Evolutionary conservation across 139 green algal genomes (phyloP), one percentile per base, ranked within the genome.

Genomic region (Chlamydomonas asymmetrica): DNA sequence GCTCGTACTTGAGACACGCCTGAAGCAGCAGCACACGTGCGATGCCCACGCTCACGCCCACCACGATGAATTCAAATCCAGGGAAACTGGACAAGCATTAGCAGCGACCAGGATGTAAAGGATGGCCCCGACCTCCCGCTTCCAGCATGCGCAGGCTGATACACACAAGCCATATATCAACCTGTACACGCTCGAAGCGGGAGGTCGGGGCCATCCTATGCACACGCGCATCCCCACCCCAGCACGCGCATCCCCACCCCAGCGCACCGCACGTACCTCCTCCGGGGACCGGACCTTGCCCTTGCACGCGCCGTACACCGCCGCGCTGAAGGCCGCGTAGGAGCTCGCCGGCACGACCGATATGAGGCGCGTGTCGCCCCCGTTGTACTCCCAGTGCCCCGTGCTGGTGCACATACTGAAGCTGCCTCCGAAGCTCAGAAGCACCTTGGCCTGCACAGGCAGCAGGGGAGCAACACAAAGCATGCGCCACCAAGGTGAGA

Each of bases 281-380:
- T 60, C 63, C 20, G 62, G 25, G n/a, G 40, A 37, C 18, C 48
- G 41, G 1, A 79, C 62, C 8, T 64, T 32, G 35, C 61, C 73
- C 73, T 69, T 71, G 37, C 62, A 75, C 34, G 50, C 32, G 4
- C 54, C 54, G 50, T 66, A 75, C 35, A 57, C 54, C 23, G 52
- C 63, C 34, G 32, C 78, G 35, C 52, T 70, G 64, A 64, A 75
- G 25, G 50, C 43, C 0, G 23, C 8, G 63, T 48, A 63, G 25
- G 5, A 9, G 10, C 29, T 75, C 20, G 54, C 56, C 48, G 76
- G 68, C 10, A 78, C 49, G 27, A 89, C 43, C 16, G 68, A 62
- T 34, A 93, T 64, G 57, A 93, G 84, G 31, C 88, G 82, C 4
- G 86, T 93, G 66, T 93, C 88, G 0, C 88, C 88, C 3, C 85